Conservation (phyloP, 805 yeast species). For the Candida qinlingensis region DNA sequence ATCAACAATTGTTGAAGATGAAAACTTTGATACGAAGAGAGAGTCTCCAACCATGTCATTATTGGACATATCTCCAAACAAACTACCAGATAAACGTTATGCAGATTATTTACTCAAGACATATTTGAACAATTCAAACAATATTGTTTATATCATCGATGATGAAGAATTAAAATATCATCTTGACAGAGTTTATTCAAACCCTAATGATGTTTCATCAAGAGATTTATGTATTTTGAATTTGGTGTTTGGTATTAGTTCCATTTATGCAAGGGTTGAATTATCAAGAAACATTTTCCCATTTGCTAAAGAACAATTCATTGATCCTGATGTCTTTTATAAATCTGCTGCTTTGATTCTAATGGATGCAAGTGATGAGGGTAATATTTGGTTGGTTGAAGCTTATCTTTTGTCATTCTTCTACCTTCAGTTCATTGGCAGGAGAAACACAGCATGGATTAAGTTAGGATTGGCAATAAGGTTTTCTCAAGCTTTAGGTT, state of each 20-base stretch:
- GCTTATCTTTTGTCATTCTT: constrained; percentile 35
- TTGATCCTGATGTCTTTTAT: constrained; percentile 30
- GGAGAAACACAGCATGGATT: constrained; percentile 39
- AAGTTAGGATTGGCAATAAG: constrained; percentile 38
- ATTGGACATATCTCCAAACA: constrained; percentile 13
- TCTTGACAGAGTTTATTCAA: constrained; percentile 28
- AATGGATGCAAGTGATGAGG: constrained; percentile 32
- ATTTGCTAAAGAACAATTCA: constrained; percentile 17
- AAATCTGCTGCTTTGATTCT: constrained; percentile 31
- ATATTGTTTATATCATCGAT: constrained; percentile 34
- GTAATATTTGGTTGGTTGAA: constrained; percentile 37
- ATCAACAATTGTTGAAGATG: constrained; percentile 29
- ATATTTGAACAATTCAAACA: constrained; percentile 35
- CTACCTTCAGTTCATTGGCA: constrained; percentile 36
- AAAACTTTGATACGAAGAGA: not conserved
- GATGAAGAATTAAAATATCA: constrained; percentile 27
- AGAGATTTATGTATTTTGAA: constrained; percentile 31
- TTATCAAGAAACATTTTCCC: constrained; percentile 22
- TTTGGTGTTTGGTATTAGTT: constrained; percentile 36
- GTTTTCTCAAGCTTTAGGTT: constrained; percentile 38
- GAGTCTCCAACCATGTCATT: not conserved
- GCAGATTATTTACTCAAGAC: constrained; percentile 28
- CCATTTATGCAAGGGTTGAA: constrained; percentile 32
- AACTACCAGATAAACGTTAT: constrained; percentile 28
- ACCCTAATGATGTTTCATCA: constrained; percentile 25